Conservation (phyloP, 768 basidiomycete species). For the Pleurotus salmoneostramineus region DNA sequence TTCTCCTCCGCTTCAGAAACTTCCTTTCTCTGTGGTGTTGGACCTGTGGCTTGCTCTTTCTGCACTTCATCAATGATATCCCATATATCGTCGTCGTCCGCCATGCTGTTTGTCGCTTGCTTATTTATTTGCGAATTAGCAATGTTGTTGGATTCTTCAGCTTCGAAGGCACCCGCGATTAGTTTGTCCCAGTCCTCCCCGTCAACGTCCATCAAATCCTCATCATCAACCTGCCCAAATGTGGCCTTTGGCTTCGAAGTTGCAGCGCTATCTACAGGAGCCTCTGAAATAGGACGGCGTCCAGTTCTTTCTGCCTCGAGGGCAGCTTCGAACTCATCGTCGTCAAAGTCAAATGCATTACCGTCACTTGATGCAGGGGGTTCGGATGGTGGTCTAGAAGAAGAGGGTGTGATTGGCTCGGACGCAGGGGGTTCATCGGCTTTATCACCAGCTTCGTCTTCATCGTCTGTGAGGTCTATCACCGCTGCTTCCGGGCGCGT, state of each 20-base stretch:
- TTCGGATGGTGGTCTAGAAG: slow-evolving; percentile 28
- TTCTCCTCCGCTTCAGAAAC: slow-evolving; percentile 35
- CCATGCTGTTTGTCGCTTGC: neutral
- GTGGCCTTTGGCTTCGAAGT: neutral
- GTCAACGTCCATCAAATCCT: slow-evolving; percentile 18
- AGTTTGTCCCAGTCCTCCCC: slow-evolving; percentile 62
- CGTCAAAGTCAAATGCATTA: slow-evolving; percentile 16
- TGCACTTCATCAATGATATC: slow-evolving; percentile 59
- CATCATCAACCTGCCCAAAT: slow-evolving; percentile 4
- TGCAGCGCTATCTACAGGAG: neutral
- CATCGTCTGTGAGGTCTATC: slow-evolving; percentile 21
- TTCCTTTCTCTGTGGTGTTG: slow-evolving; percentile 11
- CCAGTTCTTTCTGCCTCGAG: slow-evolving; percentile 36
- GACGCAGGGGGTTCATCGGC: slow-evolving; percentile 17
- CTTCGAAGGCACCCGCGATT: slow-evolving; percentile 7
- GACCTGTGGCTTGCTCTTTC: slow-evolving; percentile 15
- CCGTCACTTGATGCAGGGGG: slow-evolving; percentile 34
- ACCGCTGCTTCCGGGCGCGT: slow-evolving; percentile 11
- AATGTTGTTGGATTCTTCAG: slow-evolving; percentile 7
- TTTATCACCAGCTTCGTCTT: slow-evolving; percentile 16
- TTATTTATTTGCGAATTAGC: neutral
- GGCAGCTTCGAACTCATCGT: slow-evolving; percentile 46
- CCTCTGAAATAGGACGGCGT: slow-evolving; percentile 17
- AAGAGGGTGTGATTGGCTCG: slow-evolving; percentile 18
- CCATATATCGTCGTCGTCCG: slow-evolving; percentile 72